Percentiles rank a stretch among this genome's conserved stretches.
phyloP scores from a whole-genome alignment of 192 early-diverging fungal genomes.

The Jimgerdemannia lactiflua region DNA sequence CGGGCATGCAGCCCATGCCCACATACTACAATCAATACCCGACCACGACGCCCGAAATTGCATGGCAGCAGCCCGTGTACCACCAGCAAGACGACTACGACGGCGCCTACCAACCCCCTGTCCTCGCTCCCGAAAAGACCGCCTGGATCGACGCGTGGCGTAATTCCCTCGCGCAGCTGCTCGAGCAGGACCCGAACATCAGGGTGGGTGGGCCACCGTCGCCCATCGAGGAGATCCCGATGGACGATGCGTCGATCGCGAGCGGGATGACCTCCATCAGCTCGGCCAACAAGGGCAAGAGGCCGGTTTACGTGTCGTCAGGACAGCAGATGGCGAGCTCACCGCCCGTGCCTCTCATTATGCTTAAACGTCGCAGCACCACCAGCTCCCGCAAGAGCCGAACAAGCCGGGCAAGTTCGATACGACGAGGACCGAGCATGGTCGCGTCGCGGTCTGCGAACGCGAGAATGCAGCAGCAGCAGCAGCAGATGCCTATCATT shows the following conservation, averaged over 20 bases:
- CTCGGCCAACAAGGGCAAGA: neutral
- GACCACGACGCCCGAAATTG: neutral
- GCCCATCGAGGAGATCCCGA: slow-evolving; percentile 27
- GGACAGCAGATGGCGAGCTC: neutral
- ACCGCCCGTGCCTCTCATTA: neutral
- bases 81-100: neutral
- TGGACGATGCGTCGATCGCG: slow-evolving; percentile 20
- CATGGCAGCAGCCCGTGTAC: neutral
- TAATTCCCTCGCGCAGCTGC: slow-evolving; percentile 26
- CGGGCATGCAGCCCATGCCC: neutral
- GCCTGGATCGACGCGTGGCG: slow-evolving; percentile 33
- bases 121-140: slow-evolving; percentile 17
- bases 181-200: slow-evolving; percentile 25
- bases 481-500: neutral
- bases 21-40: slow-evolving; percentile 1
- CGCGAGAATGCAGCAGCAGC: neutral
- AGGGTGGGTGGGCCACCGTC: slow-evolving; percentile 16
- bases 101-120: slow-evolving; percentile 4
- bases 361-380: neutral
- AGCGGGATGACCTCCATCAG: slow-evolving; percentile 31
- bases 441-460: neutral
- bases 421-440: neutral
- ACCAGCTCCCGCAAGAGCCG: neutral
- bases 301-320: neutral
- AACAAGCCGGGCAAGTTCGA: neutral